Conservation (phyloP, 139 green algal species). For the Chlorella ohadii region DNA sequence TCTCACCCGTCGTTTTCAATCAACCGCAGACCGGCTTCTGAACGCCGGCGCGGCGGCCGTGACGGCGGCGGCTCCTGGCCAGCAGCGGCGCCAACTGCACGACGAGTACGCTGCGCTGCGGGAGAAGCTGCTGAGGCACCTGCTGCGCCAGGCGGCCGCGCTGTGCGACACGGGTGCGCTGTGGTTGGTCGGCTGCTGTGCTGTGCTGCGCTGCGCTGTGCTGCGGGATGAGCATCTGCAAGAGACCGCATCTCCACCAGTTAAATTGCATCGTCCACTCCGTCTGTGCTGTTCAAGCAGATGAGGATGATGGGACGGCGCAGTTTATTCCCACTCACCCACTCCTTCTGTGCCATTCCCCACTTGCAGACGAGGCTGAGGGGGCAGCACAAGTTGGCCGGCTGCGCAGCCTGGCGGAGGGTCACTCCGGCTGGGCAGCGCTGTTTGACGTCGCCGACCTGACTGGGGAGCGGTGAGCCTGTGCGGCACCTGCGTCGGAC, state of each 20-base stretch:
- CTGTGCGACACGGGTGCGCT: background rate
- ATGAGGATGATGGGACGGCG: too few relatives aligned
- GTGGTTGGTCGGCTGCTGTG: background rate
- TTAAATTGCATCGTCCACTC: background rate
- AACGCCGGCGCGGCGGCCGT: constrained; percentile 2
- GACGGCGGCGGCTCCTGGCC: background rate
- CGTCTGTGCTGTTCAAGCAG: background rate
- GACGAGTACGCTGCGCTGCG: background rate
- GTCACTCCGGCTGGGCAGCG: background rate
- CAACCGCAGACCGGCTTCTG: constrained; percentile 17
- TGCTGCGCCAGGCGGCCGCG: constrained; percentile 15
- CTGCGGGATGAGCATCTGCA: background rate
- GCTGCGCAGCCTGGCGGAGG: constrained; percentile 15
- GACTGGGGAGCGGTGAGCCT: background rate
- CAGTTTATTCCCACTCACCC: too few relatives aligned
- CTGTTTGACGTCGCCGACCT: constrained; percentile 1
- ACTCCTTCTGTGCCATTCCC: too few relatives aligned
- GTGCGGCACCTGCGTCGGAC: background rate
- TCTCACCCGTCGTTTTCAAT: too few relatives aligned
- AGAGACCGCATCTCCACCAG: too few relatives aligned
- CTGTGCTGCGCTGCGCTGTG: background rate
- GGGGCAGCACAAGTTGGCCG: too few relatives aligned
- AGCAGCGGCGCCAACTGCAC: constrained; percentile 5
- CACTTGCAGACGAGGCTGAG: background rate
- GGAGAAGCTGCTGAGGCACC: background rate